Percentiles rank a stretch among this genome's conserved stretches.
Evolutionary conservation across 176 grass and related monocot species (phyloP).

Genomic region (Oryza rufipogon): DNA sequence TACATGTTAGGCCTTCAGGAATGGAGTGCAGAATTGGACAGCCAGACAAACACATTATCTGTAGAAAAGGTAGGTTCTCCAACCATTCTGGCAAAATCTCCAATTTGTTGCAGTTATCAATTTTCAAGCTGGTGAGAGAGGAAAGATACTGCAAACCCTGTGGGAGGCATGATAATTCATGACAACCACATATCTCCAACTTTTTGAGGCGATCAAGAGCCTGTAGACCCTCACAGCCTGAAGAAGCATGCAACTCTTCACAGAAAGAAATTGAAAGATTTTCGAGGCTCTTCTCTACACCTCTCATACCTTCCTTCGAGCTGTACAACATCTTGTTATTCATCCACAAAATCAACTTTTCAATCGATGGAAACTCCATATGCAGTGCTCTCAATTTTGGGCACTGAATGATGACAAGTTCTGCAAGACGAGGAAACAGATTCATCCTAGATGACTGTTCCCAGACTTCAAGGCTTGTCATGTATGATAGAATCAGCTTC

Average conservation of each 20-base stretch:
- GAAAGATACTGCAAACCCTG: slow-evolving; percentile 12
- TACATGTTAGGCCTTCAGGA: background rate
- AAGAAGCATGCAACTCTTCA: background rate
- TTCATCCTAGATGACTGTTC: background rate
- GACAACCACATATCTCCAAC: background rate
- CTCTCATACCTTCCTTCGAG: background rate
- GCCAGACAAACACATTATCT: background rate
- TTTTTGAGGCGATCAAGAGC: background rate
- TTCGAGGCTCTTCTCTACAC: background rate
- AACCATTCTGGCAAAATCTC: slow-evolving; percentile 5
- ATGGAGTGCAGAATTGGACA: background rate
- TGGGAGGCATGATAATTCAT: background rate
- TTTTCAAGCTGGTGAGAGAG: background rate
- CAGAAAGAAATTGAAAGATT: background rate
- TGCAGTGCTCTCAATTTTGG: background rate
- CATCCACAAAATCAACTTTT: slow-evolving; percentile 6
- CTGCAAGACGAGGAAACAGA: background rate
- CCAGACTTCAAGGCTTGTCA: slow-evolving; percentile 5
- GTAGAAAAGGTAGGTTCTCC: background rate
- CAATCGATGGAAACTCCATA: background rate
- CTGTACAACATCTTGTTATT: background rate
- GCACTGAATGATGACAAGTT: background rate
- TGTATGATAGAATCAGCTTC: slow-evolving; percentile 8
- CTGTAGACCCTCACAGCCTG: slow-evolving; percentile 1
- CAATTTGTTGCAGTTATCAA: background rate